These are phyloP conservation scores for Ustilago xerochloae DNA, from an alignment of 1,284 basidiomycete genomes.

Conservation along the genomic window DNA sequence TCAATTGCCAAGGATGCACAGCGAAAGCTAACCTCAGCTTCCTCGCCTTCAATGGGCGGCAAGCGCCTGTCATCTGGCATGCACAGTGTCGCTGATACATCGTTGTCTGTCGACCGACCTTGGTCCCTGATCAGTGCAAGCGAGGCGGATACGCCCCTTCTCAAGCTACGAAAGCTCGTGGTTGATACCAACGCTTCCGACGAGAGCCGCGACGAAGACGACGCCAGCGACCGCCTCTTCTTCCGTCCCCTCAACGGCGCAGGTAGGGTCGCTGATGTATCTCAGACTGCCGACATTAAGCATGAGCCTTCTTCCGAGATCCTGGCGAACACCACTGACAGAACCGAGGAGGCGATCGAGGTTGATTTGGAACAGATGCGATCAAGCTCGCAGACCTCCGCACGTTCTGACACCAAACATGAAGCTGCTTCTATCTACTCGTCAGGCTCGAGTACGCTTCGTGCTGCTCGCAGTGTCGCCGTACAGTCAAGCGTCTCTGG, in stretches of 20 bases:
- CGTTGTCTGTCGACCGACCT: conserved; percentile 34
- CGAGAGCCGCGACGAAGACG: conserved; percentile 19
- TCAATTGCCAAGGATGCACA: background rate
- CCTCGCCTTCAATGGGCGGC: background rate
- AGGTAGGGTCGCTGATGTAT: too few relatives aligned
- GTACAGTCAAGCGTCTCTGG: conserved; percentile 5
- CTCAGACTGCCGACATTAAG: background rate
- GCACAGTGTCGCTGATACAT: conserved; percentile 27
- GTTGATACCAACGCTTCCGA: conserved; percentile 40
- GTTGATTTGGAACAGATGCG: conserved; percentile 12
- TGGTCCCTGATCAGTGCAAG: conserved; percentile 49
- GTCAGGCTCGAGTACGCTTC: conserved; percentile 21
- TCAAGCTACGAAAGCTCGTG: conserved; percentile 43
- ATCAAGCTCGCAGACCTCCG: conserved; percentile 25
- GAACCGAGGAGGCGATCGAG: background rate
- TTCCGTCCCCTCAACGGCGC: conserved; percentile 25
- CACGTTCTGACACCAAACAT: conserved; percentile 39
- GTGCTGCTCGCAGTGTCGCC: conserved; percentile 6
- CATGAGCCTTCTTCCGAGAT: background rate
- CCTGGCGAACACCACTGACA: background rate
- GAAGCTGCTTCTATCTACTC: conserved; percentile 32
- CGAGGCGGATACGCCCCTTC: conserved; percentile 45
- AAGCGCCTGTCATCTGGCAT: conserved; percentile 13
- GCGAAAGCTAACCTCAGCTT: conserved; percentile 9
- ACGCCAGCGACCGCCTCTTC: conserved; percentile 27